Conservation (phyloP, 1,284 basidiomycete species). For the Wallemia ichthyophaga region DNA sequence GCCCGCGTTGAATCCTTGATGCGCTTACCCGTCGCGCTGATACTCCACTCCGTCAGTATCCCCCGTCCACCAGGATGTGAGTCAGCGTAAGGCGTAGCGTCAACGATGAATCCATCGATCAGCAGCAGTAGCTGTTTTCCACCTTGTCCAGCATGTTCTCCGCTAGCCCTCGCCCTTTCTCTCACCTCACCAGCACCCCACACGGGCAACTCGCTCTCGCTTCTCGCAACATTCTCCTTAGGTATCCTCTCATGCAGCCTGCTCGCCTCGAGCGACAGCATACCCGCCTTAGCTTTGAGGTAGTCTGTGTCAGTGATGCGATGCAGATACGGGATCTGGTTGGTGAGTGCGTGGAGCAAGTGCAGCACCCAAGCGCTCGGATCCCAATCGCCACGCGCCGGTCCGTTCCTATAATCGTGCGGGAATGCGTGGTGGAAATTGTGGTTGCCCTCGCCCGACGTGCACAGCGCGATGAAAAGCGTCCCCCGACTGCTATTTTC, state of each 20-base stretch:
- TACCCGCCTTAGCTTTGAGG: slow-evolving; percentile 18
- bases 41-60: slow-evolving; percentile 2
- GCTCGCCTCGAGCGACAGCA: too few species aligned
- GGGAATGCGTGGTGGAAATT: slow-evolving; percentile 39
- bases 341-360: slow-evolving; percentile 24
- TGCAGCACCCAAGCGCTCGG: slow-evolving; percentile 50
- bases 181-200: too few species aligned
- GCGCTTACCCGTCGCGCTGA: too few species aligned
- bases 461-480: slow-evolving; percentile 34
- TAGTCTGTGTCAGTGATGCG: slow-evolving; percentile 31
- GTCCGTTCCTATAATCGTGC: slow-evolving; percentile 30
- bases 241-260: too few species aligned
- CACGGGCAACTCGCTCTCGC: too few species aligned
- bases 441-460: slow-evolving; percentile 45
- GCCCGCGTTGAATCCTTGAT: slow-evolving; percentile 27
- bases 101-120: slow-evolving; percentile 31
- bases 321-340: slow-evolving; percentile 21
- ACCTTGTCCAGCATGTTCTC: slow-evolving; percentile 13
- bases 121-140: slow-evolving; percentile 22
- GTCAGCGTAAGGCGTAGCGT: slow-evolving; percentile 26
- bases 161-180: too few species aligned
- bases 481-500: slow-evolving; percentile 15
- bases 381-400: slow-evolving; percentile 34
- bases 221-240: background rate
- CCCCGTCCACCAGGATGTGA: slow-evolving; percentile 25